A percentile compares a stretch with the other conserved stretches of the same genome.
Evolutionary conservation across 2,329 filamentous ascomycete genomes (phyloP).

Genomic region (Neoascochyta sp.): DNA sequence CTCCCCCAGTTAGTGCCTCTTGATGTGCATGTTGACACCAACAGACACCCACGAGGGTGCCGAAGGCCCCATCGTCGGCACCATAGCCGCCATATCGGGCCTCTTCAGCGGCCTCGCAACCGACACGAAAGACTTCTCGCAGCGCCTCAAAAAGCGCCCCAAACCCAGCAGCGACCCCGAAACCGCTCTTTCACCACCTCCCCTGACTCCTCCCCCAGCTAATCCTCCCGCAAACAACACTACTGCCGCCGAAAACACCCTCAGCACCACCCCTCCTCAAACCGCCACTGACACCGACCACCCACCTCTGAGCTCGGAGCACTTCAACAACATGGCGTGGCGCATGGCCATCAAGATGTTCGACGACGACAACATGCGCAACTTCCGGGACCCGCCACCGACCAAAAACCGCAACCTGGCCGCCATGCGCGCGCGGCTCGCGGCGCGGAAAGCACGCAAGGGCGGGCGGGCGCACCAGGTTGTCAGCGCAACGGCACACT

Average conservation of each 20-base stretch:
- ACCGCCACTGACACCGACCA: no score
- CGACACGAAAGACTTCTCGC: slow-evolving; percentile 11
- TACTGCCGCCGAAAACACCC: no score
- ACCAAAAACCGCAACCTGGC: slow-evolving; percentile 1
- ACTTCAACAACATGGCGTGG: slow-evolving; percentile 11
- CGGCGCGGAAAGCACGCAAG: slow-evolving; percentile 6
- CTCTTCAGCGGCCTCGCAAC: slow-evolving; percentile 9
- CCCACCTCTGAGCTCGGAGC: slow-evolving; percentile 2
- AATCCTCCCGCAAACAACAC: no score
- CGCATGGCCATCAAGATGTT: slow-evolving; percentile 16
- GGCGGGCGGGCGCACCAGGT: slow-evolving; percentile 13
- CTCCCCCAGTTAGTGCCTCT: no score
- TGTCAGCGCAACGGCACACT: slow-evolving; percentile 12
- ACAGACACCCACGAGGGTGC: slow-evolving; percentile 19
- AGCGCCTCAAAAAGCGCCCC: slow-evolving; percentile 7
- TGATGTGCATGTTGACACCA: slow-evolving; percentile 7
- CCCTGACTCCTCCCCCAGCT: no score
- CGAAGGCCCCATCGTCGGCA: slow-evolving; percentile 10
- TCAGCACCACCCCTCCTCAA: no score
- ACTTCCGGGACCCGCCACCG: slow-evolving; percentile 4
- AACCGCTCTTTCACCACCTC: no score
- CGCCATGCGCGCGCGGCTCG: slow-evolving; percentile 4
- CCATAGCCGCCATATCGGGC: slow-evolving; percentile 10
- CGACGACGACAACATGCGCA: slow-evolving; percentile 7
- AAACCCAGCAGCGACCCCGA: no score